Conservation (phyloP, 495 filamentous ascomycete species). For the Penicillium steckii region DNA sequence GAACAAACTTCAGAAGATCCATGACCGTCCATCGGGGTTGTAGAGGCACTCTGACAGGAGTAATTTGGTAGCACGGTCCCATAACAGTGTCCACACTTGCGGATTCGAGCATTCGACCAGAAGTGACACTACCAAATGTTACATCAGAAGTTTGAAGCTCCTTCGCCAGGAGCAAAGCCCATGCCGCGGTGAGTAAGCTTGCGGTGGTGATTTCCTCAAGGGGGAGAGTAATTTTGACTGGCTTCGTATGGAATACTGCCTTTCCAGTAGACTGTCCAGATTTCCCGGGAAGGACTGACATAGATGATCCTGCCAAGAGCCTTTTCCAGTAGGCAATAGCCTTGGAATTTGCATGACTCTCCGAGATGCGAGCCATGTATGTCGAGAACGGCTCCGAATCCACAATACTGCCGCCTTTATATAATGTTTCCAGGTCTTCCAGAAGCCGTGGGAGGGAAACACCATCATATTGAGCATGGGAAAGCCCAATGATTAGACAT, state of each 20-base stretch:
- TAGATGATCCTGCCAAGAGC: conserved; percentile 49
- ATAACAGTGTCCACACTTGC: conserved; percentile 43
- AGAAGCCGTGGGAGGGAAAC: conserved; percentile 60
- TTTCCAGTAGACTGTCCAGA: conserved; percentile 36
- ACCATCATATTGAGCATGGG: conserved; percentile 69
- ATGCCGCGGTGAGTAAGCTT: conserved; percentile 58
- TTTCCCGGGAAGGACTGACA: conserved; percentile 43
- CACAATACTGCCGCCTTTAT: conserved; percentile 31
- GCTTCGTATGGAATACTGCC: conserved; percentile 36
- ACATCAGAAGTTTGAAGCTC: conserved; percentile 49
- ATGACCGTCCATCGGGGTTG: conserved; percentile 31
- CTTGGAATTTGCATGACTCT: conserved; percentile 13
- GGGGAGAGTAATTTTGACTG: conserved; percentile 38
- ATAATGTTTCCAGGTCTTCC: conserved; percentile 45
- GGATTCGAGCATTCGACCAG: conserved; percentile 46
- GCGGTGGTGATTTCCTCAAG: conserved; percentile 53
- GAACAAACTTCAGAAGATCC: conserved; percentile 35
- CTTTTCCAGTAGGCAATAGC: conserved; percentile 48
- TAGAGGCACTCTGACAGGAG: conserved; percentile 34
- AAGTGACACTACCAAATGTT: conserved; percentile 59
- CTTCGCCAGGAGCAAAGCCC: conserved; percentile 58
- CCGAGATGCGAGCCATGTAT: conserved; percentile 38
- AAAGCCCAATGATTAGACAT: conserved; percentile 56
- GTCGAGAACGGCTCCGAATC: conserved; percentile 49
- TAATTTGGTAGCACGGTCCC: conserved; percentile 42